A percentile compares a stretch with the other conserved stretches of the same genome.
phyloP scores from a whole-genome alignment of 225 moss, liverwort and hornwort species.

The Polytrichum formosum region DNA sequence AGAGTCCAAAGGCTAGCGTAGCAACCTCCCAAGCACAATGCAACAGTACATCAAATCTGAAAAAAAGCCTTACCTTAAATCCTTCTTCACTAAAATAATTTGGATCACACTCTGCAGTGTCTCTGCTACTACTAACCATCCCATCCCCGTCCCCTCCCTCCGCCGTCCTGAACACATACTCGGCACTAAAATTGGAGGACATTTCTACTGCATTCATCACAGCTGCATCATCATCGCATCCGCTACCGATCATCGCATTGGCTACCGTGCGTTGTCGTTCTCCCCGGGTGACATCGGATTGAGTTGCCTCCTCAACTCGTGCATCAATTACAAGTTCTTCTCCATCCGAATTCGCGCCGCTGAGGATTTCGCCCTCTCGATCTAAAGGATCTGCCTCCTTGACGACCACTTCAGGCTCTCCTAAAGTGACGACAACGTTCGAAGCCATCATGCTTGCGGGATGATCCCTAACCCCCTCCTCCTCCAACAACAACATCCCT shows the following conservation, averaged over 20 bases:
- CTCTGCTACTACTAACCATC: not conserved
- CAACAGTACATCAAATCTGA: too few relatives aligned
- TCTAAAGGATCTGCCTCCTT: not conserved
- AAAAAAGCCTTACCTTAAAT: not conserved
- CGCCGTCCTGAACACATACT: not conserved
- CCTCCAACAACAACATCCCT: not conserved
- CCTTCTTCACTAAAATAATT: not conserved
- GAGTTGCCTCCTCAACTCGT: not conserved
- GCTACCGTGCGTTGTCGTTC: too few relatives aligned
- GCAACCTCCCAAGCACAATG: too few relatives aligned
- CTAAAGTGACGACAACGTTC: not conserved
- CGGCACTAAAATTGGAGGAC: not conserved
- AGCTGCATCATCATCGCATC: too few relatives aligned
- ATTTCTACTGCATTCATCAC: not conserved
- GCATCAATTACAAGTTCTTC: not conserved
- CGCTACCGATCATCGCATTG: too few relatives aligned
- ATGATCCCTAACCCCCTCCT: not conserved
- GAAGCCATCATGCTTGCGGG: not conserved
- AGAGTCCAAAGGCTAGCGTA: too few relatives aligned
- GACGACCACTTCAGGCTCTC: not conserved
- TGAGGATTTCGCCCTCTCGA: not conserved
- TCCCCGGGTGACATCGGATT: too few relatives aligned
- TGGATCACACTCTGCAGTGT: too few relatives aligned
- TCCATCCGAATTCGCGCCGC: not conserved
- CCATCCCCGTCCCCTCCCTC: not conserved